Percentiles rank a stretch among this genome's conserved stretches.
Evolutionary conservation across 164 flowering plant species (phyloP).

Genomic region (Tetrastigma voinierianum): DNA sequence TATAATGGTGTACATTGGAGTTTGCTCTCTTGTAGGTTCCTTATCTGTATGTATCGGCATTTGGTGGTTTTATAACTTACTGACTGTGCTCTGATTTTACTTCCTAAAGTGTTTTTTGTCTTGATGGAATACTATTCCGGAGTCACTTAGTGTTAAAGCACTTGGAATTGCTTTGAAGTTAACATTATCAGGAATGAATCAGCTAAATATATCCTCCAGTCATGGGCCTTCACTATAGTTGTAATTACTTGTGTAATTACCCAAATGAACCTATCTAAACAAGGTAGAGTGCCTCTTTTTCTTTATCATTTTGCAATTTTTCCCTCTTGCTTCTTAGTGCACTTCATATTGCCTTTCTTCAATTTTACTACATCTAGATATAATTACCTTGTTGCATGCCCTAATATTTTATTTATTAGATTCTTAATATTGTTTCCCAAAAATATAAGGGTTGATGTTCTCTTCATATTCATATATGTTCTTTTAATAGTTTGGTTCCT

Average conservation of each 20-base stretch:
- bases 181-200: conserved; percentile 59
- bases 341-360: neutral
- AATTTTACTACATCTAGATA: neutral
- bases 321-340: conserved; percentile 5
- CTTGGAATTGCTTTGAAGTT: conserved; percentile 64
- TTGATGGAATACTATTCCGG: conserved; percentile 23
- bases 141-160: conserved; percentile 72
- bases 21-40: conserved; percentile 57
- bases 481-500: no score
- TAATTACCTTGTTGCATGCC: no score
- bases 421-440: no score
- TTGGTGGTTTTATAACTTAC: neutral
- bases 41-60: conserved; percentile 37
- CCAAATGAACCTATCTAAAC: conserved; percentile 66
- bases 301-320: neutral
- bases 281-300: conserved; percentile 32
- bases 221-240: conserved; percentile 56
- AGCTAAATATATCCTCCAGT: conserved; percentile 53
- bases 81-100: conserved; percentile 3
- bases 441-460: no score
- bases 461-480: no score
- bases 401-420: no score
- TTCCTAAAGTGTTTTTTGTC: neutral
- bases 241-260: conserved; percentile 50
- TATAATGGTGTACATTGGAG: conserved; percentile 54